Conservation (phyloP, 129 eudicot genomes). For the Cynara cardunculus region DNA sequence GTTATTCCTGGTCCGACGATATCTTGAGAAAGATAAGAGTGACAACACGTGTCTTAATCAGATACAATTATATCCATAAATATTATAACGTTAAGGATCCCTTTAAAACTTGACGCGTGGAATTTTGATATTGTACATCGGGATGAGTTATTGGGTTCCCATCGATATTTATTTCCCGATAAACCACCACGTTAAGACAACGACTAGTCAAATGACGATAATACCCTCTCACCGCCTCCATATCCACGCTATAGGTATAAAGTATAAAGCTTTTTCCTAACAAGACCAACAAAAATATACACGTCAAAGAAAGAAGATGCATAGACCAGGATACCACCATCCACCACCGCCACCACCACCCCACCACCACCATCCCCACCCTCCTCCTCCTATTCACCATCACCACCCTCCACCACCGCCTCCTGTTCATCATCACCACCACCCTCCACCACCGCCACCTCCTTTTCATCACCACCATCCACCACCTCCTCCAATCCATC, state of each 20-base stretch:
- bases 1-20: too few relatives aligned
- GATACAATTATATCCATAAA: neutral
- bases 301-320: neutral
- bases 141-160: neutral
- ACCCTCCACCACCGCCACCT: slow-evolving; percentile 9
- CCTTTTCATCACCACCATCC: neutral
- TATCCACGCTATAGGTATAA: neutral
- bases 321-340: neutral
- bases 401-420: slow-evolving; percentile 16
- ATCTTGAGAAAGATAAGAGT: too few relatives aligned
- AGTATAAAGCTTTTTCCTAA: neutral
- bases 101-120: neutral
- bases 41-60: neutral
- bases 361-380: slow-evolving; percentile 1
- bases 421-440: slow-evolving; percentile 14
- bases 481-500: slow-evolving; percentile 2
- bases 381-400: slow-evolving; percentile 15
- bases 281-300: neutral
- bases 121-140: slow-evolving; percentile 17
- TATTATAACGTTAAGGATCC: neutral
- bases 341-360: neutral
- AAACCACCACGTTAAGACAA: neutral
- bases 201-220: neutral
- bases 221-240: neutral
- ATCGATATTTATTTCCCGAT: neutral